These are phyloP conservation scores for Lasiodiplodia citricola DNA, from an alignment of 2,329 filamentous ascomycete genomes.

Conservation along the genomic window DNA sequence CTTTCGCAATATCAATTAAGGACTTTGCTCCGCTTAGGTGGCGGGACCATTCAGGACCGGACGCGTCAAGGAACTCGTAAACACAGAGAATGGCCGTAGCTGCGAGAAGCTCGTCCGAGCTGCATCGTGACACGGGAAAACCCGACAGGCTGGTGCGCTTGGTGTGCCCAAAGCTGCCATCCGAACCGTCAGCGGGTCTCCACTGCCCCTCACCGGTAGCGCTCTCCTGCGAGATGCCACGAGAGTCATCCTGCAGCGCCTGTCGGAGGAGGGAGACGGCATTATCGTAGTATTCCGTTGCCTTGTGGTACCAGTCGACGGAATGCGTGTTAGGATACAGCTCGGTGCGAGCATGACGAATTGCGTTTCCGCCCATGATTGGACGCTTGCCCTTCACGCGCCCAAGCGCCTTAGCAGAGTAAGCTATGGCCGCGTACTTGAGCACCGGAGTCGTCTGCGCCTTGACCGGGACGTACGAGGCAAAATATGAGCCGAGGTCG, in stretches of 20 bases:
- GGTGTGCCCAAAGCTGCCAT: conserved; percentile 31
- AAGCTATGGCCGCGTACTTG: conserved; percentile 63
- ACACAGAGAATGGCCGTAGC: conserved; percentile 70
- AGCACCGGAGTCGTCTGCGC: conserved; percentile 57
- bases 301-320: conserved; percentile 65
- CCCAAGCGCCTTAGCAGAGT: conserved; percentile 65
- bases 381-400: conserved; percentile 60
- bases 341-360: conserved; percentile 58
- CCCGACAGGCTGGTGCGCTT: conserved; percentile 52
- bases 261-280: conserved; percentile 57
- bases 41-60: conserved; percentile 65
- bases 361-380: conserved; percentile 54
- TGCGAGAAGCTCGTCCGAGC: conserved; percentile 66
- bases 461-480: conserved; percentile 64
- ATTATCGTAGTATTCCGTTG: conserved; percentile 65
- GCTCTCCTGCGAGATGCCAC: conserved; percentile 35
- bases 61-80: conserved; percentile 71
- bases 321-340: conserved; percentile 53
- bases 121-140: conserved; percentile 46
- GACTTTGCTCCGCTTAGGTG: conserved; percentile 71
- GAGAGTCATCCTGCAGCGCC: conserved; percentile 41
- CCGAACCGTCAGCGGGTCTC: conserved; percentile 23
- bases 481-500: conserved; percentile 64
- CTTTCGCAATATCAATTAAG: conserved; percentile 61
- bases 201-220: conserved; percentile 28